Conservation (phyloP, 2,329 filamentous ascomycete genomes). For the Hirsutella rhossiliensis region DNA sequence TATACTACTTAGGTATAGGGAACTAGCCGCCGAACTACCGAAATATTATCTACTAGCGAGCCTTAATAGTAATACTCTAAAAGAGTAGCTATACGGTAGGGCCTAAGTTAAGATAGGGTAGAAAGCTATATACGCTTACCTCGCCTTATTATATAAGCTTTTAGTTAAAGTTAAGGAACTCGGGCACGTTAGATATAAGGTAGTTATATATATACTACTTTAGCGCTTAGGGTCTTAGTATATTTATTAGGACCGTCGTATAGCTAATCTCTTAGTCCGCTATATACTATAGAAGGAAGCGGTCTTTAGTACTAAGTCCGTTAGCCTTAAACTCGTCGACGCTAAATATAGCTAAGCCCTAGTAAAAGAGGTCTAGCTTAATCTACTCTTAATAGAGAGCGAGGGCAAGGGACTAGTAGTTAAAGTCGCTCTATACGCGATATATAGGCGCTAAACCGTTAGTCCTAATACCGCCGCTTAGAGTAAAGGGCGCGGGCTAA, state of each 20-base stretch:
- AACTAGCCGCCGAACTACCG: constrained; percentile 70
- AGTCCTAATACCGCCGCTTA: constrained; percentile 61
- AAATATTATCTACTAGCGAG: constrained; percentile 75
- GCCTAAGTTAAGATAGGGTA: constrained; percentile 64
- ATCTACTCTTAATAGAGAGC: constrained; percentile 77
- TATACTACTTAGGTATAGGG: constrained; percentile 76
- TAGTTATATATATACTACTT: constrained; percentile 74
- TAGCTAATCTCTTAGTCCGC: constrained; percentile 65
- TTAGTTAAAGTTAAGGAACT: constrained; percentile 76
- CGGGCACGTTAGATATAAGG: constrained; percentile 59
- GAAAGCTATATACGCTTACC: constrained; percentile 69
- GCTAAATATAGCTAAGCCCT: constrained; percentile 58
- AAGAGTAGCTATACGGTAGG: constrained; percentile 61
- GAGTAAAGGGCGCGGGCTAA: constrained; percentile 60
- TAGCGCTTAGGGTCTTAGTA: constrained; percentile 61
- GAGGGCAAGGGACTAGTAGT: constrained; percentile 65
- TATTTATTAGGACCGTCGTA: constrained; percentile 64
- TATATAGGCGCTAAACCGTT: constrained; percentile 69
- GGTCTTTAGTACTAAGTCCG: constrained; percentile 57
- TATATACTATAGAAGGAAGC: constrained; percentile 65
- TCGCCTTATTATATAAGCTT: constrained; percentile 77
- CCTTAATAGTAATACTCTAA: constrained; percentile 67
- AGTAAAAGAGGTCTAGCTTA: constrained; percentile 72
- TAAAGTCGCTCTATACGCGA: constrained; percentile 68
- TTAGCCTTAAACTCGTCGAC: constrained; percentile 56